Evolutionary conservation across 352 stramenopile species (phyloP).

Genomic region (Phytophthora pseudosyringae): DNA sequence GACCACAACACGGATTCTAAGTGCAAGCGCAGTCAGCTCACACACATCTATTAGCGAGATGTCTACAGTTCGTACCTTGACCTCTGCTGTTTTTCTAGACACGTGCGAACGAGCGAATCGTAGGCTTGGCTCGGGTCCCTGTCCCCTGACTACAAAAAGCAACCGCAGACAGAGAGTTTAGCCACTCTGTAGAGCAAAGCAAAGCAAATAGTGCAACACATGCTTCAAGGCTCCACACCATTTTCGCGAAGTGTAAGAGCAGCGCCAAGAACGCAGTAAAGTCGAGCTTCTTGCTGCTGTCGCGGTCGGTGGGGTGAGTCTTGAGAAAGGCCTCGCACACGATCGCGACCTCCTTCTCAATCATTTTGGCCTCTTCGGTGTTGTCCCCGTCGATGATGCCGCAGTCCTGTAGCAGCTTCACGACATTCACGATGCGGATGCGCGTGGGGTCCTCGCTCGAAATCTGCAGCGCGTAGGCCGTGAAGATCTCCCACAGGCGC

Average conservation of each 20-base stretch:
- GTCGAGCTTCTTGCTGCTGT: constrained; percentile 70
- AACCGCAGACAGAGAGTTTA: not conserved
- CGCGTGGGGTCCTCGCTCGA: constrained; percentile 80
- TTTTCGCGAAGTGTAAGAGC: constrained; percentile 71
- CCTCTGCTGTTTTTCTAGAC: constrained; percentile 75
- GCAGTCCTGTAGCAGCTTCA: constrained; percentile 83
- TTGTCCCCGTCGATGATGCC: constrained; percentile 63
- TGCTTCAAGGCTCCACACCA: constrained; percentile 41
- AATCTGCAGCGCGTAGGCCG: constrained; percentile 73
- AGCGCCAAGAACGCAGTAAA: constrained; percentile 76
- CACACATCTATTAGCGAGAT: not conserved
- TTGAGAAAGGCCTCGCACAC: constrained; percentile 80
- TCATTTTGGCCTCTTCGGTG: constrained; percentile 63
- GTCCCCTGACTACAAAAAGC: constrained; percentile 52
- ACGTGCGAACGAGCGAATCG: constrained; percentile 69
- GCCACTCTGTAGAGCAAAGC: not conserved
- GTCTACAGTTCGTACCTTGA: constrained; percentile 29
- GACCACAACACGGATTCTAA: constrained; percentile 52
- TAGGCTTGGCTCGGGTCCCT: constrained; percentile 57
- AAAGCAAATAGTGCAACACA: not conserved
- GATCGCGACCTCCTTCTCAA: constrained; percentile 78
- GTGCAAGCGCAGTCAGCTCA: not conserved
- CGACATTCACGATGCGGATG: constrained; percentile 70
- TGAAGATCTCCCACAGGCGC: constrained; percentile 83
- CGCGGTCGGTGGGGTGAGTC: constrained; percentile 57